Evolutionary conservation across 768 basidiomycete genomes (phyloP), one percentile per base, ranked within the genome.

Genomic region (Pulveroboletus frians): DNA sequence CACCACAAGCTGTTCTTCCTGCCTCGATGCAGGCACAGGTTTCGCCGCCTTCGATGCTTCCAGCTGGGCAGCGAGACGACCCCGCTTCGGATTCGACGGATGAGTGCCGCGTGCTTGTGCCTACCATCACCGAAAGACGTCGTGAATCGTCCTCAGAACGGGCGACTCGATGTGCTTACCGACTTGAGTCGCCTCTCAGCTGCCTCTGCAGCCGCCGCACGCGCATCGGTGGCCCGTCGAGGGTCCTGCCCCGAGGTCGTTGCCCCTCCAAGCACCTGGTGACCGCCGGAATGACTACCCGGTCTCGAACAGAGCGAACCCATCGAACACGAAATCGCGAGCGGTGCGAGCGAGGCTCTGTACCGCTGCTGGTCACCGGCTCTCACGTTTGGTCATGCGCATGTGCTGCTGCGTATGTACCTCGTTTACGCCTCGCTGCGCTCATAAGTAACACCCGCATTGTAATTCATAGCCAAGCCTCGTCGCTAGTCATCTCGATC

Each of bases 291-390:
- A 49, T 77, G 69, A 34, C 61, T 55, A 42, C 65, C 65, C 29
- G 71, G 61, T 63, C 77, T 81, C 27, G 81, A 82, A 59, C 80
- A 82, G 39, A 80, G 67, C 52, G 76, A 78, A 53, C 80, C 81
- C 81, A 83, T 81, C 20, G 39, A 13, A 29, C 42, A 34, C 15
- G 39, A 27, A 37, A 21, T 20, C 46, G 23, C 51, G 4, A n/a
- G 17, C 23, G 21, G 35, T 35, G 27, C 14, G 31, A 31, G 21
- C 20, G 23, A 23, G 31, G 20, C 17, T 20, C 21, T 15, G n/a
- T 5, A 31, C 20, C 47, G 31, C 20, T 39, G 46, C 38, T 38
- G 41, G 10, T 59, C 21, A 21, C 23, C 23, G 23, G 23, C 23
- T 26, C 58, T 61, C 60, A 60, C 56, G 56, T 50, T 47, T 11